Percentiles rank a stretch among this genome's conserved stretches.
These are phyloP conservation scores for Fusarium neocosmosporiellum DNA, from an alignment of 2,329 filamentous ascomycete species.

Conservation along the genomic window DNA sequence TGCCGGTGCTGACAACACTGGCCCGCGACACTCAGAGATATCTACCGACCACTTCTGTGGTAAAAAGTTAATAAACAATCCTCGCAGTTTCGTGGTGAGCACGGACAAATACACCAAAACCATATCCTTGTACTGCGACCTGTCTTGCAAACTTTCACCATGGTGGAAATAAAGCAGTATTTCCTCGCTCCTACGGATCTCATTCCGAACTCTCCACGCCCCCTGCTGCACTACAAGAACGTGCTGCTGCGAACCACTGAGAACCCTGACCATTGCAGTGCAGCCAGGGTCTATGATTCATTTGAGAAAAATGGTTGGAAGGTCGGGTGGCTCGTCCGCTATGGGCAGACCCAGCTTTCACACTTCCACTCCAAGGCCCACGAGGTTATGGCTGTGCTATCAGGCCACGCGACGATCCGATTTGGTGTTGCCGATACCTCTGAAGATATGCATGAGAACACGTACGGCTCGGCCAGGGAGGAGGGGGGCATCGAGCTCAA, in stretches of 20 bases:
- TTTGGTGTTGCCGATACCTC: constrained; percentile 64
- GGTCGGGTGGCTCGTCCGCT: constrained; percentile 67
- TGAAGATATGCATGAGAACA: constrained; percentile 52
- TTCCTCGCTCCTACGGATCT: constrained; percentile 56
- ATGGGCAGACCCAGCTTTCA: constrained; percentile 63
- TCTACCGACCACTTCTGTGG: background rate
- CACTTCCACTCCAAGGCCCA: constrained; percentile 69
- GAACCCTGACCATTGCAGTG: constrained; percentile 38
- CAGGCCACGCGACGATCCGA: constrained; percentile 63
- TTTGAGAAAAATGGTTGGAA: constrained; percentile 63
- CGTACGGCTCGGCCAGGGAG: constrained; percentile 54
- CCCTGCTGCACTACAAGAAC: constrained; percentile 62
- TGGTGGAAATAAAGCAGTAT: constrained; percentile 49
- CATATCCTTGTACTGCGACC: background rate
- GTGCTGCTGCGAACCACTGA: background rate
- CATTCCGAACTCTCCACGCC: constrained; percentile 63
- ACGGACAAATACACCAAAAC: background rate
- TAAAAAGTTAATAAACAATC: background rate
- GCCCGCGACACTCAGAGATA: background rate
- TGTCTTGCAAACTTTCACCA: background rate
- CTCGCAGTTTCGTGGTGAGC: background rate
- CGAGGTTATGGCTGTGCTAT: constrained; percentile 68
- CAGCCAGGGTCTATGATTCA: constrained; percentile 51
- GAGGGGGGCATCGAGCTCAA: constrained; percentile 60
- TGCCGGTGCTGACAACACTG: background rate